phyloP scores from a whole-genome alignment of 768 basidiomycete species.

The Harrya chromipes region DNA sequence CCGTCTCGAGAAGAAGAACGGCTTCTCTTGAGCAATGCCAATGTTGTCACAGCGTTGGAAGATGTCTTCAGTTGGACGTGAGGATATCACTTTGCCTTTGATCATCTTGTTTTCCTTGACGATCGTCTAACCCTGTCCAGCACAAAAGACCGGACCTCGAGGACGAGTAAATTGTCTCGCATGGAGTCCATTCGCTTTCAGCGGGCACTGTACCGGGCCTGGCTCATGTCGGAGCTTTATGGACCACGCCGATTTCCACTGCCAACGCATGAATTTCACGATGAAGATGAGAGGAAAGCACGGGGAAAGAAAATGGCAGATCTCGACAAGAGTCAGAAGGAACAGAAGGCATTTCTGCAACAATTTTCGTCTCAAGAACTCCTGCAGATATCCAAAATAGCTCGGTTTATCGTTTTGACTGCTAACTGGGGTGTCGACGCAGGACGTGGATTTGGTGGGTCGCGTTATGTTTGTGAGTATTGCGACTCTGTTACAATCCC shows the following conservation, averaged over 20 bases:
- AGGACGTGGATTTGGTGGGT: neutral
- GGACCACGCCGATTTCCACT: neutral
- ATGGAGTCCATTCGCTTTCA: constrained; percentile 15
- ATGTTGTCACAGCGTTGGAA: constrained; percentile 13
- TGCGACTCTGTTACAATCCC: too few species aligned
- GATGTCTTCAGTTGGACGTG: constrained; percentile 18
- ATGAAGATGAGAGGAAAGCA: neutral
- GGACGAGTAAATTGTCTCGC: constrained; percentile 9
- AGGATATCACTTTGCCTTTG: neutral
- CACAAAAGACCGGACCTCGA: constrained; percentile 10
- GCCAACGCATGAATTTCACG: neutral
- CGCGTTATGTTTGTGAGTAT: constrained; percentile 12
- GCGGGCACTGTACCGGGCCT: constrained; percentile 13
- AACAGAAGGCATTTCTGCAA: constrained; percentile 12
- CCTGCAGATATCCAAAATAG: constrained; percentile 12
- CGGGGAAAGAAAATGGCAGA: too few species aligned
- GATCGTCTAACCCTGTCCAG: neutral
- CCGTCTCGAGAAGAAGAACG: constrained; percentile 15
- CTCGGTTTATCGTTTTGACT: constrained; percentile 3
- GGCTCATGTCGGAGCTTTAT: constrained; percentile 7
- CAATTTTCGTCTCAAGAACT: constrained; percentile 17
- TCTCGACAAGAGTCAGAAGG: neutral
- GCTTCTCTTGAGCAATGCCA: constrained; percentile 4
- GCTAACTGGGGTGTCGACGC: constrained; percentile 7
- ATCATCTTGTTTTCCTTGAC: neutral